Evolutionary conservation across 2,329 filamentous ascomycete species (phyloP).

Genomic region (Sodiomyces alkalinus): DNA sequence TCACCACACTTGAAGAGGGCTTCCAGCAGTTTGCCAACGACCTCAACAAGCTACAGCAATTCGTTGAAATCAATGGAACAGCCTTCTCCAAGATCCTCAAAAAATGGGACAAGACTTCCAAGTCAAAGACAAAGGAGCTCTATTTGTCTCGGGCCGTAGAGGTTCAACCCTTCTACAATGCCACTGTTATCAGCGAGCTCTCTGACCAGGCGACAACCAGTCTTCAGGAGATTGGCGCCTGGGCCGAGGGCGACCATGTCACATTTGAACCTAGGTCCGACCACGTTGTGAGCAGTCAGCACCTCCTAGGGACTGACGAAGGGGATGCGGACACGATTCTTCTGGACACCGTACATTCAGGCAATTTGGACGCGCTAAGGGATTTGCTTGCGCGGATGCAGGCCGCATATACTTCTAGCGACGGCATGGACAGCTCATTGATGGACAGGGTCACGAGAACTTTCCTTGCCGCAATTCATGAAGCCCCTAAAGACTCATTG

Average conservation of each 20-base stretch:
- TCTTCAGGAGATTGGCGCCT: slow-evolving; percentile 83
- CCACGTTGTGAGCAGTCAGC: slow-evolving; percentile 50
- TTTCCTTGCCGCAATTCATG: slow-evolving; percentile 79
- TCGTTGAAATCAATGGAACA: slow-evolving; percentile 94
- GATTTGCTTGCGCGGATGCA: slow-evolving; percentile 69
- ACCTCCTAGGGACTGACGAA: slow-evolving; percentile 62
- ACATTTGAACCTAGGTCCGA: slow-evolving; percentile 52
- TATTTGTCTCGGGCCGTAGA: slow-evolving; percentile 93
- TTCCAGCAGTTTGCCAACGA: slow-evolving; percentile 96
- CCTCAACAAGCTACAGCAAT: slow-evolving; percentile 94
- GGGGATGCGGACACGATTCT: slow-evolving; percentile 81
- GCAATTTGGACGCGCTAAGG: slow-evolving; percentile 60
- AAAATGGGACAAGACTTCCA: slow-evolving; percentile 99
- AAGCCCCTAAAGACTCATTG: slow-evolving; percentile 65
- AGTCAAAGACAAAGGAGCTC: slow-evolving; percentile 95
- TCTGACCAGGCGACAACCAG: slow-evolving; percentile 97
- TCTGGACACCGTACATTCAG: slow-evolving; percentile 70
- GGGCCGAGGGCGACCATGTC: slow-evolving; percentile 92
- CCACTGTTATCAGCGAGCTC: slow-evolving; percentile 88
- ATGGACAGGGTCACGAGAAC: slow-evolving; percentile 73
- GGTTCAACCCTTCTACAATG: slow-evolving; percentile 96
- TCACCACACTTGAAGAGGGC: slow-evolving; percentile 88
- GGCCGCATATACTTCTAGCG: slow-evolving; percentile 27
- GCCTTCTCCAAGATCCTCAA: slow-evolving; percentile 98
- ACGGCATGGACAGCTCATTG: slow-evolving; percentile 35